A percentile compares a stretch with the other conserved stretches of the same genome.
Evolutionary conservation across 768 basidiomycete genomes (phyloP).

Genomic region (Thelephora ganbajun): DNA sequence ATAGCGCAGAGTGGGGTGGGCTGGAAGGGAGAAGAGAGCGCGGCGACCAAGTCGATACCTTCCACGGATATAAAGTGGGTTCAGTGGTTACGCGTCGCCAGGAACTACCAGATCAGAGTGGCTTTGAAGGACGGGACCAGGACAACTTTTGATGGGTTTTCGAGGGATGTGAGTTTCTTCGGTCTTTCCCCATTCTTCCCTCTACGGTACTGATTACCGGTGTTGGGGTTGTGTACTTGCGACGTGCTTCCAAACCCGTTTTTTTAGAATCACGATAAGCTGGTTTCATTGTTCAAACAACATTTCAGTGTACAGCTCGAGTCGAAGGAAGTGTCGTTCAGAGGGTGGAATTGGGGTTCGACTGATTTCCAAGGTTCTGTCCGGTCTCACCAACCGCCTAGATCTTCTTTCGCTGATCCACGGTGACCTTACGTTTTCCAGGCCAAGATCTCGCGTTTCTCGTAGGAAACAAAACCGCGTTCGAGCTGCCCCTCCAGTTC

Average conservation of each 20-base stretch:
- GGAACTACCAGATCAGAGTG: slow-evolving; percentile 81
- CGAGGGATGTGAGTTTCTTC: slow-evolving; percentile 54
- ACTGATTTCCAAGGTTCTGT: slow-evolving; percentile 79
- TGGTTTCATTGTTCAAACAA: slow-evolving; percentile 71
- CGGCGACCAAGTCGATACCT: slow-evolving; percentile 47
- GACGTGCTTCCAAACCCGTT: neutral
- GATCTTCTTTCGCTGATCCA: neutral
- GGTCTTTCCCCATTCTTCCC: neutral
- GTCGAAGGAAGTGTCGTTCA: slow-evolving; percentile 72
- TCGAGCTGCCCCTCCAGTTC: slow-evolving; percentile 74
- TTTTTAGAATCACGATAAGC: slow-evolving; percentile 74
- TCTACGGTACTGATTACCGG: neutral
- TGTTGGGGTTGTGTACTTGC: too few relatives aligned
- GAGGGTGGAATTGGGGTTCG: slow-evolving; percentile 98
- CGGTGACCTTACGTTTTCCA: slow-evolving; percentile 17
- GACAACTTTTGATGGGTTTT: slow-evolving; percentile 89
- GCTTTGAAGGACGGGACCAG: slow-evolving; percentile 64
- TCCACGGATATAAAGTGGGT: slow-evolving; percentile 73
- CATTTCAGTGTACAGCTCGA: slow-evolving; percentile 81
- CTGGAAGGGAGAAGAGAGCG: slow-evolving; percentile 75
- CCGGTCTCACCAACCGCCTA: neutral
- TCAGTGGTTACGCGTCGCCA: slow-evolving; percentile 85
- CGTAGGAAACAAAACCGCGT: slow-evolving; percentile 76
- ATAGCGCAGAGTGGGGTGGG: slow-evolving; percentile 85
- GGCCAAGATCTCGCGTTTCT: slow-evolving; percentile 87